Percentiles rank a stretch among this genome's conserved stretches.
Evolutionary conservation across 176 grass and related monocot species (phyloP).

Genomic region (Alopecurus myosuroides): DNA sequence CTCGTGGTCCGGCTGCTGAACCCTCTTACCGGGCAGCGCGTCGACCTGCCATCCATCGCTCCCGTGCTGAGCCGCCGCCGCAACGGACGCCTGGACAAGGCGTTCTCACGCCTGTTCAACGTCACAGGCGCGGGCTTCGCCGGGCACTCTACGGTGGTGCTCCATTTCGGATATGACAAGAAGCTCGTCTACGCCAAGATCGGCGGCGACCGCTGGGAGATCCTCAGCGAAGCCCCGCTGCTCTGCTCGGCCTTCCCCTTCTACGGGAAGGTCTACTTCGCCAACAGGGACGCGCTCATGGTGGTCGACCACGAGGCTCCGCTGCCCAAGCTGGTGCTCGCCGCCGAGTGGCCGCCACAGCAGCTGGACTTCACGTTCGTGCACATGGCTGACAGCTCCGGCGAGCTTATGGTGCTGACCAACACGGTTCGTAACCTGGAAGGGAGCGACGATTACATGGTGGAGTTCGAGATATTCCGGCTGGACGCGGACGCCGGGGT

Average conservation of each 20-base stretch:
- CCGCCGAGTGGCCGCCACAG: not conserved
- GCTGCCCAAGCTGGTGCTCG: not conserved
- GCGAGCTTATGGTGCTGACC: not conserved
- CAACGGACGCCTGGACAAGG: not conserved
- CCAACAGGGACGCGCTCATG: not conserved
- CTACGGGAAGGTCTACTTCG: not conserved
- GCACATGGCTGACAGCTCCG: slow-evolving; percentile 2
- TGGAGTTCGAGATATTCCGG: not conserved
- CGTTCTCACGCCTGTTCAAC: not conserved
- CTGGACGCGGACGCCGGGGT: not conserved
- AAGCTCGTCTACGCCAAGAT: not conserved
- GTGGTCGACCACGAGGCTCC: not conserved
- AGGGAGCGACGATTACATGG: not conserved
- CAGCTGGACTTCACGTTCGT: not conserved
- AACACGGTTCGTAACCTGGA: not conserved
- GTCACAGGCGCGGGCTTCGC: not conserved
- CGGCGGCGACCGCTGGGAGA: not conserved
- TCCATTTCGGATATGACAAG: not conserved
- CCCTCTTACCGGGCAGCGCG: not conserved
- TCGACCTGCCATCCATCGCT: not conserved
- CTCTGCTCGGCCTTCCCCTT: not conserved
- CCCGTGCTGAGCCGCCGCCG: not conserved
- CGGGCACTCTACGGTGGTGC: not conserved
- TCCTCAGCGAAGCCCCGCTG: not conserved
- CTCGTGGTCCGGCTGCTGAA: slow-evolving; percentile 5